Evolutionary conservation across 202 grass and related monocot genomes (phyloP), one percentile per base, ranked within the genome.

Genomic region (Digitaria exilis): DNA sequence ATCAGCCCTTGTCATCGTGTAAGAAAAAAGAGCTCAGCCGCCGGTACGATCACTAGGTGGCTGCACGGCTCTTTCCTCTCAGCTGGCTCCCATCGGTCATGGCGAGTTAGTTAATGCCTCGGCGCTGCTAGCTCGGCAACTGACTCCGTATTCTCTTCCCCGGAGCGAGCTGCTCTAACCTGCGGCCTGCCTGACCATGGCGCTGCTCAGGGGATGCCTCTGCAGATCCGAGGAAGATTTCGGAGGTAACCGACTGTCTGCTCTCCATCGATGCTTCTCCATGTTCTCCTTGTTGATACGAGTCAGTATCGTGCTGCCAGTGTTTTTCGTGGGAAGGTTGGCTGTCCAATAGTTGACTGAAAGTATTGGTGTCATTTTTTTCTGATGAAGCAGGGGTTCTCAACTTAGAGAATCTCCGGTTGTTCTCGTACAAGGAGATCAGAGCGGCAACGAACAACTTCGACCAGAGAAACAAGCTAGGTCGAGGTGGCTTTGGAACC

Each of bases 401-500:
- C 44, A 49, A 9, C 46, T 9, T 60, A 44, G 82, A 65, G 50
- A 86, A 85, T 42, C 64, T 90, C 67, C 77, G 48, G 12, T 12
- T 90, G 21, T 93, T 85, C 51, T 78, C 87, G 8, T 93, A 90
- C 28, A 75, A 44, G 21, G 87, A 93, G 42, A 83, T 90, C 30
- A 84, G 46, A 75, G 30, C 57, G 50, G 87, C 87, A 35, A 90
- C 87, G 26, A 69, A 75, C 29, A 93, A 87, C 59, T 93, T 93
- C 73, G 9, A 75, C 49, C 71, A 30, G 32, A 6, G 57, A 1
- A 90, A 93, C 60, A 93, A 82, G 78, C 67, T 90, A 50, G 87
- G 90, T 6, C 82, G 54, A 74, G 90, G 87, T 21, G 87, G 90
- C 18, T 93, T 93, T 73, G 90, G 90, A 69, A 90, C 78, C 18